Base-by-base conservation (phyloP, 1,284 basidiomycete species). In the Grifola frondosa region DNA sequence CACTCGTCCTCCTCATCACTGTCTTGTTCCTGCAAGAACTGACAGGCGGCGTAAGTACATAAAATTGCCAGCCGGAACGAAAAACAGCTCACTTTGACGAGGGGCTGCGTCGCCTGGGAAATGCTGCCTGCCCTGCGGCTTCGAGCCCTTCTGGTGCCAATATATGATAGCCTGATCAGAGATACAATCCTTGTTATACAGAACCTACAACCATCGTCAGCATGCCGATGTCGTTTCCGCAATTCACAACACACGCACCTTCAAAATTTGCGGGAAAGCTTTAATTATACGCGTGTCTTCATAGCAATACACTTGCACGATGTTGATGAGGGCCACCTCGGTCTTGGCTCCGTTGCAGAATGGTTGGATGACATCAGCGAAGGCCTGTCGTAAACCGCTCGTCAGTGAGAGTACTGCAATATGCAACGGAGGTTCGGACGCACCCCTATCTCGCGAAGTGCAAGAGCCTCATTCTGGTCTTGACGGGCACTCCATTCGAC, bases 131-230 rank as follows among this genome's bases (percentile, higher is more conserved):
- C 94, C 95, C 65, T 97, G 90, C 1, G 91, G 80, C 71, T 94
- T 97, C 43, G 93, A 89, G 44, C 96, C 95, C 70, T 98, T 98
- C 69, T 90, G 84, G 69, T 92, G 78, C 95, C 95, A 98, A 70
- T 97, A 98, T 49, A 97, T 88, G 61, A 98, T 95, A 49, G 95
- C 94, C 65, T 94, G 88, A 62, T 95, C 92, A 48, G 91, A 89
- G 56, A 97, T 79, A 68, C 92, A 93, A 61, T 98, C 95, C 60
- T 88, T 84, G 67, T 94, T 95, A 72, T 97, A 97, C 65, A 96
- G 75, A 60, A 94, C 84, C 88, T 91, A 52, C 5, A 41, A n/a
- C 16, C 23, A 11, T 10, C 30, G 30, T 48, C 13, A 44, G 22
- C 24, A 13, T 12, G 17, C 26, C 10, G 4, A 22, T 2, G 12